These are phyloP conservation scores for Erythrophleum ivorense DNA, from an alignment of 331 rosid genomes.

Conservation along the genomic window DNA sequence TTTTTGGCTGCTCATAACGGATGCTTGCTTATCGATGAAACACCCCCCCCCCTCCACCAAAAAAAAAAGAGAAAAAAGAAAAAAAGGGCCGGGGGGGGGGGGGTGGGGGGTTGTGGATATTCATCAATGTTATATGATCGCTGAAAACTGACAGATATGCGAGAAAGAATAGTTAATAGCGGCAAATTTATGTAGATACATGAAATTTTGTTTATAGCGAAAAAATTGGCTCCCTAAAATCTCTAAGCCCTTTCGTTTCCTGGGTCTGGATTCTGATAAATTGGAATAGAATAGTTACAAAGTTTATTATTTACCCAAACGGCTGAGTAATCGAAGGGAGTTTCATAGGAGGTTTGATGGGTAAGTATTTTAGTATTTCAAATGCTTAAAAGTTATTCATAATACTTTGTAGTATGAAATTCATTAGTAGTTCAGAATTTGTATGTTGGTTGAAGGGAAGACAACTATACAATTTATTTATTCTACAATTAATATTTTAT, in stretches of 20 bases:
- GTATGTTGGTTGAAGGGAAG: background rate
- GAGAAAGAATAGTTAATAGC: background rate
- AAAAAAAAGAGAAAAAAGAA: background rate
- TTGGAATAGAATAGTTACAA: background rate
- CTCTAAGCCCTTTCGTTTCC: background rate
- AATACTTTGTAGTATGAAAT: background rate
- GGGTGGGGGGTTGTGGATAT: background rate
- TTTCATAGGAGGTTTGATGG: background rate
- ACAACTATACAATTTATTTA: background rate
- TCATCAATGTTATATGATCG: slow-evolving; percentile 18
- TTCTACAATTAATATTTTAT: background rate
- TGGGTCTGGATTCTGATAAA: background rate
- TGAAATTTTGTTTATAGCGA: slow-evolving; percentile 29
- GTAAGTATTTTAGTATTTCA: no score
- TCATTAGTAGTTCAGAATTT: background rate
- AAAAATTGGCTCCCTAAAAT: background rate
- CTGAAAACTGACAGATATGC: background rate
- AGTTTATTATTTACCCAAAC: background rate
- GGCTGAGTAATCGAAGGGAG: no score
- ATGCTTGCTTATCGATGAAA: slow-evolving; percentile 17
- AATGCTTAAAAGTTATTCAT: background rate
- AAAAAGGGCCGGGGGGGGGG: background rate
- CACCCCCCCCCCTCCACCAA: no score
- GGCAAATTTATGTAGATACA: slow-evolving; percentile 34
- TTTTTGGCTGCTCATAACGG: slow-evolving; percentile 26